Evolutionary conservation across 306 rosid genomes (phyloP), one percentile per base, ranked within the genome.

Genomic region (Geum urbanum): DNA sequence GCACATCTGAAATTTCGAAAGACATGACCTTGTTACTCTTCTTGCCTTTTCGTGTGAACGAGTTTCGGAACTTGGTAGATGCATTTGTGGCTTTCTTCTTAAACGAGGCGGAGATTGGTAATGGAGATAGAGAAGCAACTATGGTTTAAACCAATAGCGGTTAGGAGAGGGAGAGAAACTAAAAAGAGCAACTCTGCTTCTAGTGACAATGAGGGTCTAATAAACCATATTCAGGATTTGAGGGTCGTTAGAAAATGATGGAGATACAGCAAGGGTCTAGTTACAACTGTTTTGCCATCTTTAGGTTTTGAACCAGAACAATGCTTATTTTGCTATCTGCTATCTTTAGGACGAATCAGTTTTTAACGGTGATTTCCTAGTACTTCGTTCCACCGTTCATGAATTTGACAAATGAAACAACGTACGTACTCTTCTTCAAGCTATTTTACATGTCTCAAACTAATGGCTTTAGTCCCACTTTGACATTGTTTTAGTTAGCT

Each of bases 61-160:
- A 66, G 14, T 15, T 47, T 47, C 56, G 40, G 5, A 66, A 61
- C 27, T 61, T 61, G 48, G 48, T 46, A 39, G 66, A 66, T 15
- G 70, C 70, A 66, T 47, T 9, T 13, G 18, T 47, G 8, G 70
- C 56, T 47, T 66, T 66, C 43, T 65, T 65, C 55, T 13, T 65
- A 6, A 65, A 14, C 18, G 22, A 65, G 3, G 3, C 56, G 0
- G 55, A 45, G 22, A 59, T 10, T 58, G 59, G 59, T 35, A 16
- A 9, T 18, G 72, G 61, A 18, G 48, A 18, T 18, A 67, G 12
- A 67, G 47, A 22, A 19, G 35, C 39, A 39, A 48, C 56, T 61
- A 67, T 67, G 61, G 49, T 59, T 9, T 18, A 32, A 32, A 32
- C 37, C 37, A 32, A 7, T 43, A 43, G 46, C 2, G 10, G 46